phyloP scores from a whole-genome alignment of 768 basidiomycete species.

The Lactarius psammicola region DNA sequence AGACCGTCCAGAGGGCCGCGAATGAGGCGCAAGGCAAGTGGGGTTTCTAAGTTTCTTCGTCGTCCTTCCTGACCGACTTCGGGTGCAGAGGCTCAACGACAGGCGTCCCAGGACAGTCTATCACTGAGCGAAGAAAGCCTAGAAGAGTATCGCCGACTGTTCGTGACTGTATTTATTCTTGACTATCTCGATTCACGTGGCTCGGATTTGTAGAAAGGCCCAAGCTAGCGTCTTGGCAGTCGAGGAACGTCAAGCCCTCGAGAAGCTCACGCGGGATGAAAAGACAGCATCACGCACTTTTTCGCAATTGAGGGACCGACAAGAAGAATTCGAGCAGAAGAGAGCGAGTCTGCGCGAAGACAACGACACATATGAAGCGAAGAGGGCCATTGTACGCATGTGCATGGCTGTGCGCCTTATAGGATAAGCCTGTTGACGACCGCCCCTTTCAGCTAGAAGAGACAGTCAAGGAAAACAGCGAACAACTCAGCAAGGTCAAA shows the following conservation, averaged over 20 bases:
- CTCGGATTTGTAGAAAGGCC: conserved; percentile 57
- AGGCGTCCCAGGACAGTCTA: conserved; percentile 68
- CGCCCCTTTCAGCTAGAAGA: conserved; percentile 50
- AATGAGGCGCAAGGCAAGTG: conserved; percentile 73
- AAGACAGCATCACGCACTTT: conserved; percentile 68
- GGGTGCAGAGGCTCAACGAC: conserved; percentile 66
- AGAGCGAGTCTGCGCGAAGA: conserved; percentile 58
- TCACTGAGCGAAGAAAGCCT: conserved; percentile 81
- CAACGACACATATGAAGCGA: conserved; percentile 44
- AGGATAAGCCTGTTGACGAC: conserved; percentile 4
- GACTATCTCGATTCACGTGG: conserved; percentile 12
- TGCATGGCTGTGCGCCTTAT: background rate
- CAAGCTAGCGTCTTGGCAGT: conserved; percentile 76
- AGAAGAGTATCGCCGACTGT: conserved; percentile 85
- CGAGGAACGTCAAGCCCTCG: conserved; percentile 83
- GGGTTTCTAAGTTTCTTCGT: background rate
- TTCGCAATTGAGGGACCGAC: conserved; percentile 63
- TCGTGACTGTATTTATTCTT: conserved; percentile 20
- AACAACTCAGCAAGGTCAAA: conserved; percentile 61
- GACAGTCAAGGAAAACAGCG: conserved; percentile 54
- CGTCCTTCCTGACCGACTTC: conserved; percentile 14
- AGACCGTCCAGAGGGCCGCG: conserved; percentile 62
- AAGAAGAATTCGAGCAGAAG: conserved; percentile 61
- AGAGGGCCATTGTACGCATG: conserved; percentile 55
- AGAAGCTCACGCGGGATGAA: conserved; percentile 77